Evolutionary conservation across 805 yeast genomes (phyloP).

Genomic region (Deakozyma indianensis): DNA sequence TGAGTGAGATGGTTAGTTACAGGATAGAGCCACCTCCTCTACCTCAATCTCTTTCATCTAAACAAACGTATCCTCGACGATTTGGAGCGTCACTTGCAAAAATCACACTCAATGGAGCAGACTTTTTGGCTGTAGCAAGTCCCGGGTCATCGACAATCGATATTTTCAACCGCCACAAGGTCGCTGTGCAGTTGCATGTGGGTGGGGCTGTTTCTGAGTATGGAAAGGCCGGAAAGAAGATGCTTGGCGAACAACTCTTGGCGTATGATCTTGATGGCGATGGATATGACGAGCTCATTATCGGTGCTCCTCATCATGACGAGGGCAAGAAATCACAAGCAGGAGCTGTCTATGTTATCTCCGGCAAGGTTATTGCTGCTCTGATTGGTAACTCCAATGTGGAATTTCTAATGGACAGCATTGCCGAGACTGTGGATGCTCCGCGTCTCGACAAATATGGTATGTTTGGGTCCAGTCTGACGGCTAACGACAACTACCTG

Average conservation of each 20-base stretch:
- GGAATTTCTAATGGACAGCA: constrained; percentile 7
- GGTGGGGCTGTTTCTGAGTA: constrained; percentile 16
- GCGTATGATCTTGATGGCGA: constrained; percentile 25
- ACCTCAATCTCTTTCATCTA: constrained; percentile 1
- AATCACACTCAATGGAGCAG: constrained; percentile 17
- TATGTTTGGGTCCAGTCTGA: constrained; percentile 27
- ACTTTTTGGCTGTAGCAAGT: constrained; percentile 31
- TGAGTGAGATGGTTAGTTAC: constrained; percentile 5
- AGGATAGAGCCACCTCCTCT: background rate
- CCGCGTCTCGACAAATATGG: constrained; percentile 18
- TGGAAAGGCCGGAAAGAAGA: constrained; percentile 30
- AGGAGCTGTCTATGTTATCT: constrained; percentile 24
- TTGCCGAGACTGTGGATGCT: background rate
- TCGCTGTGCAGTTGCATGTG: constrained; percentile 17
- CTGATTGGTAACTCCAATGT: constrained; percentile 6
- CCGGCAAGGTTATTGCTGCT: constrained; percentile 14
- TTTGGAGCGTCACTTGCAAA: constrained; percentile 30
- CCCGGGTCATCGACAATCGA: constrained; percentile 38
- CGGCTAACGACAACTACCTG: constrained; percentile 15
- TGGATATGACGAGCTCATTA: constrained; percentile 27
- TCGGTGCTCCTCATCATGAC: constrained; percentile 33
- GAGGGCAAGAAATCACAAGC: constrained; percentile 17
- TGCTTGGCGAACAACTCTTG: constrained; percentile 25
- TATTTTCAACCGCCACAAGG: constrained; percentile 20
- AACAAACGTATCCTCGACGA: constrained; percentile 17